phyloP scores from a whole-genome alignment of 1,284 basidiomycete species.

The Xanthoconium separans region DNA sequence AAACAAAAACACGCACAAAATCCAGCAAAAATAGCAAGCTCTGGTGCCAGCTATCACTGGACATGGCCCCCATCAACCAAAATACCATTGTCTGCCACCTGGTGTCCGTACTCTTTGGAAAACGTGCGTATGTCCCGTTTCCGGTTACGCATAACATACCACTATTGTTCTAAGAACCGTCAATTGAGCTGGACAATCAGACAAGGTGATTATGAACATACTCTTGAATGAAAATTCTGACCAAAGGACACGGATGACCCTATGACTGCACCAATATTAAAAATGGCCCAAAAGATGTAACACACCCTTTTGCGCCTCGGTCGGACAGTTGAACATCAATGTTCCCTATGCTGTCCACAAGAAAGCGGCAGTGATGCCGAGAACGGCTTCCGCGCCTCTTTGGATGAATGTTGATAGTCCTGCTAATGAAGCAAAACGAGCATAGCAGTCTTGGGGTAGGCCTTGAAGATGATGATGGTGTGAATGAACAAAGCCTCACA shows the following conservation, averaged over 20 bases:
- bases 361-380: conserved; percentile 62
- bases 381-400: conserved; percentile 38
- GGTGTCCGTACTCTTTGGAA: no score
- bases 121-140: no score
- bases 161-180: no score
- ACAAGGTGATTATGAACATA: no score
- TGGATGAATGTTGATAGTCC: background rate
- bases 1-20: conserved; percentile 36
- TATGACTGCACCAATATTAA: conserved; percentile 59
- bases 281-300: conserved; percentile 67
- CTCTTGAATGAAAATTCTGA: no score
- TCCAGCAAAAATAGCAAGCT: conserved; percentile 40
- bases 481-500: no score
- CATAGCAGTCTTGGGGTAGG: no score
- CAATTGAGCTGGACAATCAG: no score
- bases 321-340: conserved; percentile 66
- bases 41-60: conserved; percentile 38
- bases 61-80: conserved; percentile 42
- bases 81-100: conserved; percentile 41
- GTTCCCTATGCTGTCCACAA: conserved; percentile 68
- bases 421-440: background rate
- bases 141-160: no score
- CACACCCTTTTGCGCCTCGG: conserved; percentile 55
- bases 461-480: no score
- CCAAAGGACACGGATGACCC: no score